These are phyloP conservation scores for Bipolaris bicolor DNA, from an alignment of 2,329 filamentous ascomycete species.

Conservation along the genomic window DNA sequence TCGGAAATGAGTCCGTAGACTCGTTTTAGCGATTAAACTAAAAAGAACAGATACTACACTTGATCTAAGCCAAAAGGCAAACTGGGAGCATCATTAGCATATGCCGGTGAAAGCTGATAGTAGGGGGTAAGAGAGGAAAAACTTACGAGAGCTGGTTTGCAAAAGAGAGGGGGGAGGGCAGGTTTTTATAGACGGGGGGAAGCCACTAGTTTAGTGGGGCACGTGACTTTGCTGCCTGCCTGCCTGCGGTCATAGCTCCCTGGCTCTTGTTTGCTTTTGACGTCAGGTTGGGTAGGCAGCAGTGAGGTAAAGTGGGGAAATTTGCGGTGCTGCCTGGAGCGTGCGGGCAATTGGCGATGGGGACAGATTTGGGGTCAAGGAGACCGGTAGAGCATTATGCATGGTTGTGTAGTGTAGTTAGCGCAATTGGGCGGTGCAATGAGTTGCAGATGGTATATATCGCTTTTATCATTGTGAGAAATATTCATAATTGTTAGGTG, in stretches of 20 bases:
- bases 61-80: constrained; percentile 14
- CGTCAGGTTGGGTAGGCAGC: background rate
- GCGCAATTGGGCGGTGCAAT: too few relatives aligned
- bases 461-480: too few relatives aligned
- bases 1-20: background rate
- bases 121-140: background rate
- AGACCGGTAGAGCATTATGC: too few relatives aligned
- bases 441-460: too few relatives aligned
- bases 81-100: background rate
- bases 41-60: constrained; percentile 2
- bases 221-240: background rate
- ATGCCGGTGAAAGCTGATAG: background rate
- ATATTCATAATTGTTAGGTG: too few relatives aligned
- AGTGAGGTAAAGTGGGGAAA: background rate
- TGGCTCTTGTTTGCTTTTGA: background rate
- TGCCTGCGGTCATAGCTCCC: background rate
- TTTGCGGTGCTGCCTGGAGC: too few relatives aligned
- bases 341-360: background rate
- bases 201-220: background rate
- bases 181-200: background rate
- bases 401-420: too few relatives aligned
- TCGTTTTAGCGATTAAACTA: constrained; percentile 6
- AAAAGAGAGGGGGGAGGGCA: background rate
- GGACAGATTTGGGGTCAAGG: background rate
- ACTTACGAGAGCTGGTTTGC: constrained; percentile 4